Conservation (phyloP, 345 rosid genomes). For the Gossypium australe region DNA sequence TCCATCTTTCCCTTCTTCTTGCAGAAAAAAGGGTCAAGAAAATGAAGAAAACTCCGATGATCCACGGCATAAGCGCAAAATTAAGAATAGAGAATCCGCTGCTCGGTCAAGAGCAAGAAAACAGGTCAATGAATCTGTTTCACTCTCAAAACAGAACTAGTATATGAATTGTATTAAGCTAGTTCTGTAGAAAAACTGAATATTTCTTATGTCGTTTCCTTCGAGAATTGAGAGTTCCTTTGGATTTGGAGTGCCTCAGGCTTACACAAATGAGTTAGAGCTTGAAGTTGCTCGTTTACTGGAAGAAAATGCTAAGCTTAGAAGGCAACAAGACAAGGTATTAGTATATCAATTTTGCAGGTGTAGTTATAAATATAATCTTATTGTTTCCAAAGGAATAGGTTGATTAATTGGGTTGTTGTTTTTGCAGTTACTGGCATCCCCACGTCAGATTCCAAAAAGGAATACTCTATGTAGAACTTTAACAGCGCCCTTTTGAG, state of each 20-base stretch:
- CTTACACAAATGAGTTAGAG: slow-evolving; percentile 48
- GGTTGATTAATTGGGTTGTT: not conserved
- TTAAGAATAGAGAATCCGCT: slow-evolving; percentile 64
- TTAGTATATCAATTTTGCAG: not conserved
- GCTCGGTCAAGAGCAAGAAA: slow-evolving; percentile 55
- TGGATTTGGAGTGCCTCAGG: slow-evolving; percentile 26
- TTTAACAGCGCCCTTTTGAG: slow-evolving; percentile 48
- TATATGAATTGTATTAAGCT: not conserved
- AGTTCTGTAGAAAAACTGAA: not conserved
- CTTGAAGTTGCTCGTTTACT: slow-evolving; percentile 29
- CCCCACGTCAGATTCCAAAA: slow-evolving; percentile 27
- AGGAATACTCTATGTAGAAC: slow-evolving; percentile 37
- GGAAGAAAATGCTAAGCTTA: slow-evolving; percentile 49
- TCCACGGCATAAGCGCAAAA: slow-evolving; percentile 41
- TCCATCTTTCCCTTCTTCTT: not conserved
- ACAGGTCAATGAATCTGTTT: slow-evolving; percentile 27
- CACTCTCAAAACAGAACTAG: too few relatives aligned
- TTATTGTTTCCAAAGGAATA: too few relatives aligned
- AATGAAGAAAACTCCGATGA: slow-evolving; percentile 16
- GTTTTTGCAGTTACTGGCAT: slow-evolving; percentile 25
- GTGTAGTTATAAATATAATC: too few relatives aligned
- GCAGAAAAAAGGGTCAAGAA: slow-evolving; percentile 22
- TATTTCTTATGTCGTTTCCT: not conserved
- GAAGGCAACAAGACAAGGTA: slow-evolving; percentile 37
- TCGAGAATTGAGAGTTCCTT: not conserved